Evolutionary conservation across 371 early-diverging fungal genomes (phyloP).

Genomic region (Actinomortierella wolfii): DNA sequence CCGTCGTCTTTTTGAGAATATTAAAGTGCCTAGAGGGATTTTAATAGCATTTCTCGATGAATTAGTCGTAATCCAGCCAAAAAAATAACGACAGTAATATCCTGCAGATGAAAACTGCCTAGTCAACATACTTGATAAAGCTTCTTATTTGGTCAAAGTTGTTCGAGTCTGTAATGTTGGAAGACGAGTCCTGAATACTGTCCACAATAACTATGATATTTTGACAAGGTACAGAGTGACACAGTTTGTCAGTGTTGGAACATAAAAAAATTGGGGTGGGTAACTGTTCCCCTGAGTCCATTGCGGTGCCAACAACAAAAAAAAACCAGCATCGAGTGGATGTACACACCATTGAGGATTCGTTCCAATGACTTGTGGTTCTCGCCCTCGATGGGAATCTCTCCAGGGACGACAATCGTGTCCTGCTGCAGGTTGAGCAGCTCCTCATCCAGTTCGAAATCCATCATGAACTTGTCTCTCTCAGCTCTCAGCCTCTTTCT

Average conservation of each 20-base stretch:
- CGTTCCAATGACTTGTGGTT: conserved; percentile 57
- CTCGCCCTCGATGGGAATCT: conserved; percentile 61
- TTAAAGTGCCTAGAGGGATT: conserved; percentile 32
- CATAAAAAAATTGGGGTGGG: not conserved
- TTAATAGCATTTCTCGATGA: no score
- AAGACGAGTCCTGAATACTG: conserved; percentile 61
- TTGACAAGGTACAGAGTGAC: not conserved
- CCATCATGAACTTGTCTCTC: conserved; percentile 17
- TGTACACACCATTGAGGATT: conserved; percentile 53
- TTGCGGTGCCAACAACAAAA: not conserved
- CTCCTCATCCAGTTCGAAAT: conserved; percentile 77
- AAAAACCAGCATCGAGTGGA: not conserved
- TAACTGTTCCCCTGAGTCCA: not conserved
- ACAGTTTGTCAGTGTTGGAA: not conserved
- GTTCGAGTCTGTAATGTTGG: conserved; percentile 55
- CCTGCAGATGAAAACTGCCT: conserved; percentile 3
- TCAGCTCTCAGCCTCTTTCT: not conserved
- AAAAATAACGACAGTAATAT: conserved; percentile 40
- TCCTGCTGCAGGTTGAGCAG: conserved; percentile 71
- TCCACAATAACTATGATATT: conserved; percentile 63
- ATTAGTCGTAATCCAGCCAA: no score
- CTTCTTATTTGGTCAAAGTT: conserved; percentile 70
- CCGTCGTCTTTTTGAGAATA: conserved; percentile 30
- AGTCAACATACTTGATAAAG: conserved; percentile 69
- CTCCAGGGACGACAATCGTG: conserved; percentile 58